These are phyloP conservation scores for Panaeolus cyanescens DNA, from an alignment of 768 basidiomycete genomes.

Conservation along the genomic window DNA sequence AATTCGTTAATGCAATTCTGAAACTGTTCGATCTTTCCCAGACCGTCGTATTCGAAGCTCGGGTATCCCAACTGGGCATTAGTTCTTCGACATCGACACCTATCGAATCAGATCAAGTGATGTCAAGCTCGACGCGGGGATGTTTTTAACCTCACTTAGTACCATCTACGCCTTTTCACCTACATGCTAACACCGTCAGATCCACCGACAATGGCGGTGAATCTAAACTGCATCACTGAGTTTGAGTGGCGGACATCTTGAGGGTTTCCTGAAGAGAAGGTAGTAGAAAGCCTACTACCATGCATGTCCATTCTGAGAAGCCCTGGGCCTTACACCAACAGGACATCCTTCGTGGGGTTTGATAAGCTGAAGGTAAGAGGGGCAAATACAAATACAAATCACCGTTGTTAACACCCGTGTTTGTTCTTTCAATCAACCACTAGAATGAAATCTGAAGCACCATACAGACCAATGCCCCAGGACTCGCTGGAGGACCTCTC, in stretches of 20 bases:
- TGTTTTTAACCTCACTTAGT: not conserved
- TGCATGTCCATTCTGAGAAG: no score
- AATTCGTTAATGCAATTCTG: no score
- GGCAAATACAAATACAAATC: not conserved
- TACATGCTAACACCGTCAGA: not conserved
- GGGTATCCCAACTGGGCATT: not conserved
- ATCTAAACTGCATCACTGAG: not conserved
- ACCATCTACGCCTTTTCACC: not conserved
- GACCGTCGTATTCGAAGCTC: not conserved
- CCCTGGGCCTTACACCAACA: no score
- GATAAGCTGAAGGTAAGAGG: not conserved
- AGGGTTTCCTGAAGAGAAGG: no score
- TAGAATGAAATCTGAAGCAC: slow-evolving; percentile 5
- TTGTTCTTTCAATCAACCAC: no score
- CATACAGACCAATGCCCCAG: slow-evolving; percentile 9
- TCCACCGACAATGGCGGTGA: not conserved
- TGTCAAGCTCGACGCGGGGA: not conserved
- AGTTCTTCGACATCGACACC: not conserved
- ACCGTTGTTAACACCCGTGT: not conserved
- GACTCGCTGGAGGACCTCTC: slow-evolving; percentile 10
- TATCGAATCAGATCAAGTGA: not conserved
- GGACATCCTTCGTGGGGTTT: not conserved
- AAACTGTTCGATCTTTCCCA: not conserved
- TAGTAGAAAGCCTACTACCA: no score
- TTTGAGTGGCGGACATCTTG: not conserved